Evolutionary conservation across 169 alveolate genomes (phyloP).

Genomic region (Theileria sp.): DNA sequence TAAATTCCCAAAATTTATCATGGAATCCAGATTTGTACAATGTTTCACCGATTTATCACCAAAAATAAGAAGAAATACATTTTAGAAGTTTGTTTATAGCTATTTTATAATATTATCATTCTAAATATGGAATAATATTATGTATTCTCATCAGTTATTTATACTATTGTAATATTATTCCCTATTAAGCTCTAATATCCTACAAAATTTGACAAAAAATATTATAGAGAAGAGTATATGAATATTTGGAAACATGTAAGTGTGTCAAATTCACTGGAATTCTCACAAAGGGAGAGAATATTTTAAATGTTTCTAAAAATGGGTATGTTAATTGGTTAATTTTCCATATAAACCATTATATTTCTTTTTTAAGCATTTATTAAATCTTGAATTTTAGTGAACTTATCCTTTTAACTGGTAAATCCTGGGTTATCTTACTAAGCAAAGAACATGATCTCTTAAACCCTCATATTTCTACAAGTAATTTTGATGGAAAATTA

Average conservation of each 20-base stretch:
- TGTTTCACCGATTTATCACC: not conserved
- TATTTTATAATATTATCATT: not conserved
- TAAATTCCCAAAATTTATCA: not conserved
- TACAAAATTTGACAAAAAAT: too few relatives aligned
- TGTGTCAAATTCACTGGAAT: not conserved
- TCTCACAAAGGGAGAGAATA: slow-evolving; percentile 1
- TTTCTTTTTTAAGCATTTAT: not conserved
- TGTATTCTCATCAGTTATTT: not conserved
- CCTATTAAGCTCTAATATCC: not conserved
- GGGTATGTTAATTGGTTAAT: not conserved
- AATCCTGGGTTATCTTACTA: slow-evolving; percentile 34
- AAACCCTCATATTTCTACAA: slow-evolving; percentile 3
- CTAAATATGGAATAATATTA: too few relatives aligned
- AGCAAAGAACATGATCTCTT: slow-evolving; percentile 24
- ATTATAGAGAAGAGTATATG: not conserved
- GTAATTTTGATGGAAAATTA: not conserved
- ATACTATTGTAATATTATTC: too few relatives aligned
- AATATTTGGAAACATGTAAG: not conserved
- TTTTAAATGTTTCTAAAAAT: not conserved
- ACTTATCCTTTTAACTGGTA: slow-evolving; percentile 30
- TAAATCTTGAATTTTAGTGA: slow-evolving; percentile 19
- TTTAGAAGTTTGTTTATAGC: not conserved
- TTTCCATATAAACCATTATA: not conserved
- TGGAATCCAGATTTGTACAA: slow-evolving; percentile 7
- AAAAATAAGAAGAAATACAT: not conserved